A percentile compares a stretch with the other conserved stretches of the same genome.
Evolutionary conservation across 176 grass and related monocot species (phyloP).

Genomic region (Pontederia paniculata): DNA sequence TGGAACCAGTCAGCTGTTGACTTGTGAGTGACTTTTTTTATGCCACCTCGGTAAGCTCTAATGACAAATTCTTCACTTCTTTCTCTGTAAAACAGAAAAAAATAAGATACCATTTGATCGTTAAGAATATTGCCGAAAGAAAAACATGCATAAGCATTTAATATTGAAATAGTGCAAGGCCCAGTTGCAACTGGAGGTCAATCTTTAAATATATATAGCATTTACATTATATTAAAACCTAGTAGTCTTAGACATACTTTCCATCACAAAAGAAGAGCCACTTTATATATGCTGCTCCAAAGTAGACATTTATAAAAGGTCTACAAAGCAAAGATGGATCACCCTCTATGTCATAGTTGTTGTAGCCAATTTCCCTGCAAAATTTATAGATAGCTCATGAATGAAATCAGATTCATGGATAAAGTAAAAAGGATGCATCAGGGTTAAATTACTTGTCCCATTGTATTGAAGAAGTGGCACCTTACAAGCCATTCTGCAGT

Average conservation of each 20-base stretch:
- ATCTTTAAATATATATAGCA: not conserved
- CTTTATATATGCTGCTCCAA: constrained; percentile 85
- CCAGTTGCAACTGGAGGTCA: too few species aligned
- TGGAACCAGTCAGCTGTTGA: constrained; percentile 60
- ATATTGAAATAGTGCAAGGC: too few species aligned
- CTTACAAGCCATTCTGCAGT: constrained; percentile 79
- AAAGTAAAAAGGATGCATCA: not conserved
- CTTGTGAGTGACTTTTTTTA: constrained; percentile 83
- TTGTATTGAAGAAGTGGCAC: constrained; percentile 18
- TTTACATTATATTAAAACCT: not conserved
- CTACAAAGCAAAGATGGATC: constrained; percentile 56
- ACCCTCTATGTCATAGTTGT: constrained; percentile 61
- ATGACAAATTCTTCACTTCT: constrained; percentile 96
- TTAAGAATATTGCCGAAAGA: constrained; percentile 7
- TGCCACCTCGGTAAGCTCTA: constrained; percentile 82
- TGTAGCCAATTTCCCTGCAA: constrained; percentile 82
- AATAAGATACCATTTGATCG: constrained; percentile 4
- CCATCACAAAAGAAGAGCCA: constrained; percentile 89
- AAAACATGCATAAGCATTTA: not conserved
- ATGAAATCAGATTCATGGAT: constrained; percentile 20
- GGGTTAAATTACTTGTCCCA: too few species aligned
- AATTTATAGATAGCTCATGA: constrained; percentile 6
- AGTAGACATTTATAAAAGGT: constrained; percentile 93
- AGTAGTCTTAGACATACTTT: constrained; percentile 45
- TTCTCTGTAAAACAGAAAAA: constrained; percentile 38